Conservation (phyloP, 164 flowering plant genomes). For the Umbellularia californica region DNA sequence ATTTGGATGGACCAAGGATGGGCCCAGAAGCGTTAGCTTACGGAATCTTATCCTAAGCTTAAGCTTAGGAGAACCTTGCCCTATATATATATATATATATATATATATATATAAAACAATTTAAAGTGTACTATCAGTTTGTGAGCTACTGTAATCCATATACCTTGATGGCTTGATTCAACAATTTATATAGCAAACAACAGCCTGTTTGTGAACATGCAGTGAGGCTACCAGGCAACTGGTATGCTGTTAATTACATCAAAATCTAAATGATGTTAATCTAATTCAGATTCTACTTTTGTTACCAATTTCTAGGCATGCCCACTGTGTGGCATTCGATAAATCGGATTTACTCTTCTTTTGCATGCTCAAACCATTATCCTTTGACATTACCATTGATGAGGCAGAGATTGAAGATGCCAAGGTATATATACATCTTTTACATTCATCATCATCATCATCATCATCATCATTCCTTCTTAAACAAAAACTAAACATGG, state of each 20-base stretch:
- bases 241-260: not conserved
- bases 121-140: no score
- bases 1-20: no score
- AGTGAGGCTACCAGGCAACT: not conserved
- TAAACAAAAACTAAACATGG: not conserved
- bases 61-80: no score
- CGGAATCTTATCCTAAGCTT: no score
- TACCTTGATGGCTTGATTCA: no score
- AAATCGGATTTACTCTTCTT: slow-evolving; percentile 63
- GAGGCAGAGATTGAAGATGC: slow-evolving; percentile 61
- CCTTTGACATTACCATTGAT: slow-evolving; percentile 44
- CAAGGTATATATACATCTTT: slow-evolving; percentile 29
- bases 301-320: slow-evolving; percentile 35
- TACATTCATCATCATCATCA: not conserved
- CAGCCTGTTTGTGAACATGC: not conserved
- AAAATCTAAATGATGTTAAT: not conserved
- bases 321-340: slow-evolving; percentile 52
- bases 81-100: no score
- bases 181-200: not conserved
- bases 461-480: not conserved
- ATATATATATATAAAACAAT: no score
- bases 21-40: no score
- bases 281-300: not conserved
- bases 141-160: not conserved
- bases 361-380: slow-evolving; percentile 65